These are phyloP conservation scores for Cladosporium sp. DNA, from an alignment of 2,329 filamentous ascomycete species.

Conservation along the genomic window DNA sequence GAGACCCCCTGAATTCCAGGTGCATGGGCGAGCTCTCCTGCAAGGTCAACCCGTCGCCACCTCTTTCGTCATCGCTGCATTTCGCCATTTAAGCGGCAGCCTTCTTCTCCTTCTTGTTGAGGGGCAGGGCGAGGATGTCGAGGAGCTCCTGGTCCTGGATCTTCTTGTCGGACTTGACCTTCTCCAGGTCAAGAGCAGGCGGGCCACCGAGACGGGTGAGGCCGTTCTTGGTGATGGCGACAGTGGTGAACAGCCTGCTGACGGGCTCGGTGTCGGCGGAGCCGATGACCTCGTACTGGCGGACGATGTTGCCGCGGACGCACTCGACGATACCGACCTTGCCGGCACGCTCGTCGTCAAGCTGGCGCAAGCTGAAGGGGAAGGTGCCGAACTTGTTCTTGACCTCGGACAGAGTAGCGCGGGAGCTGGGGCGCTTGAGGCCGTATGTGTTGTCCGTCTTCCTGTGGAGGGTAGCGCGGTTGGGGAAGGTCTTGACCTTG, in stretches of 20 bases:
- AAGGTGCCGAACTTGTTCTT: slow-evolving; percentile 97
- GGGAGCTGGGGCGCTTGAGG: slow-evolving; percentile 88
- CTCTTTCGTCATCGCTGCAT: neutral
- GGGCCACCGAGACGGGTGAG: slow-evolving; percentile 78
- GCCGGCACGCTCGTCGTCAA: slow-evolving; percentile 91
- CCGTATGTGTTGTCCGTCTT: slow-evolving; percentile 87
- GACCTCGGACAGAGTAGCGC: slow-evolving; percentile 87
- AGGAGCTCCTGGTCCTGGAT: slow-evolving; percentile 93
- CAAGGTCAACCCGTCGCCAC: neutral
- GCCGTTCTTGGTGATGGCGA: slow-evolving; percentile 97
- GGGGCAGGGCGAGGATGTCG: slow-evolving; percentile 84
- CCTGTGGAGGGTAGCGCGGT: slow-evolving; percentile 86
- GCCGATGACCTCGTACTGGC: slow-evolving; percentile 92
- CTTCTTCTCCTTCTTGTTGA: slow-evolving; percentile 45
- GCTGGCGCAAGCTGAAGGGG: slow-evolving; percentile 93
- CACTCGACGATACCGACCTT: slow-evolving; percentile 97
- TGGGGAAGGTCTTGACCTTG: slow-evolving; percentile 88
- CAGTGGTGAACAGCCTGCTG: slow-evolving; percentile 78
- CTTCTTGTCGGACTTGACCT: slow-evolving; percentile 94
- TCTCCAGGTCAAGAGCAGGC: slow-evolving; percentile 66
- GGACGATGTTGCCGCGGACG: slow-evolving; percentile 83
- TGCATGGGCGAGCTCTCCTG: too few relatives aligned
- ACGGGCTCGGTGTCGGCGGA: slow-evolving; percentile 86
- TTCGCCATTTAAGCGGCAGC: slow-evolving; percentile 5
- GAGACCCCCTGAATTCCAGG: slow-evolving; percentile 61